Percentiles rank a stretch among this genome's conserved stretches.
Evolutionary conservation across 768 basidiomycete genomes (phyloP).

Genomic region (Lanmaoa pseudosensibilis): DNA sequence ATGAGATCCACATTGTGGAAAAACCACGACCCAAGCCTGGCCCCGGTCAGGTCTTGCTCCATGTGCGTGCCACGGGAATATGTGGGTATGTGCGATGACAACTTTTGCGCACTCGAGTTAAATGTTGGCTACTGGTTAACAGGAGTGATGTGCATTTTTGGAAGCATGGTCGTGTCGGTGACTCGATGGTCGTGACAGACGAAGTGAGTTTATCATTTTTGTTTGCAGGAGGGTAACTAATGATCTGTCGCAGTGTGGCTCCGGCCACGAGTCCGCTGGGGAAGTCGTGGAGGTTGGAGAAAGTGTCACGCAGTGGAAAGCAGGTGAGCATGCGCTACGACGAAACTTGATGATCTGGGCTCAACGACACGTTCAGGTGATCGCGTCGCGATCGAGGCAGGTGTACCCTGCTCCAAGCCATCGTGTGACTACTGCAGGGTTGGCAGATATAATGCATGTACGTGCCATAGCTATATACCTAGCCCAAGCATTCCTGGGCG

Average conservation of each 20-base stretch:
- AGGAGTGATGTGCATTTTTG: constrained; percentile 77
- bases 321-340: constrained; percentile 35
- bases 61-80: constrained; percentile 68
- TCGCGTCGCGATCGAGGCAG: constrained; percentile 67
- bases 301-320: constrained; percentile 66
- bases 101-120: neutral
- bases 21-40: constrained; percentile 61
- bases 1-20: constrained; percentile 67
- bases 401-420: constrained; percentile 65
- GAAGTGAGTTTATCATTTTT: constrained; percentile 40
- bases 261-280: constrained; percentile 71
- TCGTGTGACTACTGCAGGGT: constrained; percentile 60
- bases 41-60: constrained; percentile 63
- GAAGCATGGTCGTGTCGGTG: constrained; percentile 67
- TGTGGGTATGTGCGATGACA: constrained; percentile 50
- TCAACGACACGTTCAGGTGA: constrained; percentile 43
- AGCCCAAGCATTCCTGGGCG: no score
- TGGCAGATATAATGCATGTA: constrained; percentile 66
- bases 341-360: neutral
- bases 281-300: constrained; percentile 64
- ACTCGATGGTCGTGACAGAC: constrained; percentile 69
- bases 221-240: neutral
- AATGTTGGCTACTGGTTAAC: neutral
- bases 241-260: constrained; percentile 49
- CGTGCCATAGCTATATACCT: neutral